Conservation (phyloP, 768 basidiomycete species). For the Hemileccinum rubropunctum region DNA sequence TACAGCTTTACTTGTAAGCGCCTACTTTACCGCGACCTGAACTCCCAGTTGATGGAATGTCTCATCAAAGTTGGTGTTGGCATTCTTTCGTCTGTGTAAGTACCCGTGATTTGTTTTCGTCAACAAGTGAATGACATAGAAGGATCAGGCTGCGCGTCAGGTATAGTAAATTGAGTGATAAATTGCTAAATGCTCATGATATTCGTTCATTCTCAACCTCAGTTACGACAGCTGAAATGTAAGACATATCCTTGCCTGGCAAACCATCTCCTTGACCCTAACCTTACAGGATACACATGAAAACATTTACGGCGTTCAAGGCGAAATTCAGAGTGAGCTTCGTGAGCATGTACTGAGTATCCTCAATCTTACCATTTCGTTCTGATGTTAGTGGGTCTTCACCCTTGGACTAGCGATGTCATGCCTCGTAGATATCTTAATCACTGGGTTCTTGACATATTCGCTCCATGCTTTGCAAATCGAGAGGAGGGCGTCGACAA, state of each 20-base stretch:
- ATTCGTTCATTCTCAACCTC: constrained; percentile 10
- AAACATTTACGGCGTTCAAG: constrained; percentile 25
- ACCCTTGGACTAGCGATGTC: constrained; percentile 51
- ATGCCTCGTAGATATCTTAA: constrained; percentile 46
- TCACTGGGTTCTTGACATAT: constrained; percentile 44
- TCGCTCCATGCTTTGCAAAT: constrained; percentile 39
- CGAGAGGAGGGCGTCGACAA: constrained; percentile 39
- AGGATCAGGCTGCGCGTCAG: constrained; percentile 35
- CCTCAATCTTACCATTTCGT: neutral
- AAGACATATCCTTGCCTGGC: neutral
- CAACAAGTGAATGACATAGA: neutral
- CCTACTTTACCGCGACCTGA: constrained; percentile 1
- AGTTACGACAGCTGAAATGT: constrained; percentile 34
- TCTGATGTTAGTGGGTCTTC: constrained; percentile 42
- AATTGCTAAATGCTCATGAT: constrained; percentile 6
- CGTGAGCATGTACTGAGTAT: neutral
- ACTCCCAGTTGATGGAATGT: constrained; percentile 1
- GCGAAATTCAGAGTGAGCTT: constrained; percentile 19
- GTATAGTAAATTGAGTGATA: constrained; percentile 10
- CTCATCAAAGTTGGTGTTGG: constrained; percentile 24
- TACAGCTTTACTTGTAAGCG: constrained; percentile 34
- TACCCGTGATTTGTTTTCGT: neutral
- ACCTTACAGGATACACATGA: constrained; percentile 23
- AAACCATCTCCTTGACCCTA: neutral
- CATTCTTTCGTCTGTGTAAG: constrained; percentile 33